These are phyloP conservation scores for Leccinum sublutescens DNA, from an alignment of 768 basidiomycete species.

Conservation along the genomic window DNA sequence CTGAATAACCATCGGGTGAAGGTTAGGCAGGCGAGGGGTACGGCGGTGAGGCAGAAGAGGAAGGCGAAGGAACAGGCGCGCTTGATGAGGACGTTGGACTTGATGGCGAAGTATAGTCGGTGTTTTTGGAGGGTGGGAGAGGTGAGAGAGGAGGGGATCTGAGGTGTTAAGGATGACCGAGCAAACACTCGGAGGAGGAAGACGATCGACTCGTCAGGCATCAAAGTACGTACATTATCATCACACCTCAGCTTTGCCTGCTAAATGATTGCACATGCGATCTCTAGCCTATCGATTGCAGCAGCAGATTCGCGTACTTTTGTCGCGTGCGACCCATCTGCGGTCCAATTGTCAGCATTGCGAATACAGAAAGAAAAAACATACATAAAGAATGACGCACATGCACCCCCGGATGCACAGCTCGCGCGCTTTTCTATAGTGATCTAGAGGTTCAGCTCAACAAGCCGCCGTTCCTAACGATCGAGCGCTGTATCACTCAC, in stretches of 20 bases:
- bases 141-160: conserved; percentile 47
- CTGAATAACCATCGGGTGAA: conserved; percentile 88
- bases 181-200: conserved; percentile 58
- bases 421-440: too few species aligned
- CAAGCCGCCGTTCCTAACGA: too few species aligned
- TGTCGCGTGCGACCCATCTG: too few species aligned
- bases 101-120: conserved; percentile 74
- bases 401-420: too few species aligned
- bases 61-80: conserved; percentile 77
- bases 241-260: not conserved
- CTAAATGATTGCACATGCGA: too few species aligned
- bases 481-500: conserved; percentile 20
- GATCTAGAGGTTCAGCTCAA: too few species aligned
- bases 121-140: conserved; percentile 61
- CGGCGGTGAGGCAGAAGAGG: conserved; percentile 54
- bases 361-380: too few species aligned
- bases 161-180: conserved; percentile 83
- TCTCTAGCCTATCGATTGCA: too few species aligned
- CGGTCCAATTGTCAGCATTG: too few species aligned
- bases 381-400: too few species aligned
- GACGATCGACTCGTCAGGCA: conserved; percentile 32
- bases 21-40: conserved; percentile 58
- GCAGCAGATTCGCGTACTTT: too few species aligned
- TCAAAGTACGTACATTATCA: conserved; percentile 18
- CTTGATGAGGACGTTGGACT: conserved; percentile 84